phyloP scores from a whole-genome alignment of 805 yeast species.

The Cephaloascus fragrans region DNA sequence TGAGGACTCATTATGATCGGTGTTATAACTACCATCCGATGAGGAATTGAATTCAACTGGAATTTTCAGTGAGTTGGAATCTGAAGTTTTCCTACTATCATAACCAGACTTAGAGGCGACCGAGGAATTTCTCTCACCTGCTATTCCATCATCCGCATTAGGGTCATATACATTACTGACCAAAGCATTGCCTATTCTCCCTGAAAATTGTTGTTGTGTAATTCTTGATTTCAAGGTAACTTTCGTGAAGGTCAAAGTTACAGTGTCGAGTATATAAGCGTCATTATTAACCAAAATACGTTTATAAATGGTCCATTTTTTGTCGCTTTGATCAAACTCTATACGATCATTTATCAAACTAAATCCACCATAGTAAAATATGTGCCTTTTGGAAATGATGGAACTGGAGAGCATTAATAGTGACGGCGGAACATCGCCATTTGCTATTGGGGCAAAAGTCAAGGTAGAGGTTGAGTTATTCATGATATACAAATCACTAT shows the following conservation, averaged over 20 bases:
- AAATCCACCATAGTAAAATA: slow-evolving; percentile 66
- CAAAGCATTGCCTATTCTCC: slow-evolving; percentile 17
- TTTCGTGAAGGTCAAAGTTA: slow-evolving; percentile 37
- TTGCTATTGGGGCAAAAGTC: slow-evolving; percentile 5
- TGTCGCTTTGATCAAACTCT: slow-evolving; percentile 10
- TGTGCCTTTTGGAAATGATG: slow-evolving; percentile 43
- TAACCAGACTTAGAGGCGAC: too few relatives aligned
- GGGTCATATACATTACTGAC: slow-evolving; percentile 11
- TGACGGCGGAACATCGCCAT: slow-evolving; percentile 42
- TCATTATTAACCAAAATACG: slow-evolving; percentile 38
- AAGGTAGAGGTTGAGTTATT: slow-evolving; percentile 20
- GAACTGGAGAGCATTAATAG: slow-evolving; percentile 38
- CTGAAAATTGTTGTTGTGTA: background rate
- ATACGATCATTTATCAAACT: slow-evolving; percentile 20
- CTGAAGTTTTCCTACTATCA: too few relatives aligned
- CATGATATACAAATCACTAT: slow-evolving; percentile 16
- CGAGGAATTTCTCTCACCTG: too few relatives aligned
- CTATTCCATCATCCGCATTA: too few relatives aligned
- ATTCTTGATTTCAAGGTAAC: slow-evolving; percentile 10
- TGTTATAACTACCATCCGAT: too few relatives aligned
- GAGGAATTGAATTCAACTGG: too few relatives aligned
- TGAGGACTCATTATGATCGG: too few relatives aligned
- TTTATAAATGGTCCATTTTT: slow-evolving; percentile 28
- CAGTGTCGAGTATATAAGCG: slow-evolving; percentile 50
- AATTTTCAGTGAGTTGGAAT: too few relatives aligned